These are phyloP conservation scores for Leptodermis oblonga DNA, from an alignment of 257 asterid species.

Conservation along the genomic window DNA sequence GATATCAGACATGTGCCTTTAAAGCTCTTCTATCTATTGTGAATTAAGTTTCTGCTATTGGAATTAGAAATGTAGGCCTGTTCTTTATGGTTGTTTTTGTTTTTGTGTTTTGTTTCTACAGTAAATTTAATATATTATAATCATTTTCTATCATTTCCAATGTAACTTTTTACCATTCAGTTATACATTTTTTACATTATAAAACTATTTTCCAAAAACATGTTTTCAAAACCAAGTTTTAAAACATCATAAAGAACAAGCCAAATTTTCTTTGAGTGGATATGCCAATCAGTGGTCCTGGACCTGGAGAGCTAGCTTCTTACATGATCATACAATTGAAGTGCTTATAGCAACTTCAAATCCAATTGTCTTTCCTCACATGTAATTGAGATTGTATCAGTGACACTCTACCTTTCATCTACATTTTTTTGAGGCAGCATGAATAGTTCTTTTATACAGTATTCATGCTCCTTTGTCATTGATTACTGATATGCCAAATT, in stretches of 20 bases:
- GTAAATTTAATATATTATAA: too few relatives aligned
- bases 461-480: background rate
- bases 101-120: too few relatives aligned
- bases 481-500: constrained; percentile 4
- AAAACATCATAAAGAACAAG: too few relatives aligned
- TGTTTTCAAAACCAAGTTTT: too few relatives aligned
- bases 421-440: background rate
- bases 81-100: too few relatives aligned
- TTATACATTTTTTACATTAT: too few relatives aligned
- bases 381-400: background rate
- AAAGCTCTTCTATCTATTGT: background rate
- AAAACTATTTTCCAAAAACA: too few relatives aligned
- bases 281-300: background rate
- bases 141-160: too few relatives aligned
- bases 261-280: background rate
- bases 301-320: too few relatives aligned
- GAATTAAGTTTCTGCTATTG: background rate
- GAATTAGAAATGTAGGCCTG: background rate
- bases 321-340: background rate
- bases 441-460: background rate
- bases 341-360: background rate
- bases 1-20: background rate
- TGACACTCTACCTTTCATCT: background rate
- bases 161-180: too few relatives aligned
- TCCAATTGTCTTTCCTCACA: background rate